Evolutionary conservation across 192 early-diverging fungal species (phyloP), one percentile per base, ranked within the genome.

Genomic region (Podila minutissima): DNA sequence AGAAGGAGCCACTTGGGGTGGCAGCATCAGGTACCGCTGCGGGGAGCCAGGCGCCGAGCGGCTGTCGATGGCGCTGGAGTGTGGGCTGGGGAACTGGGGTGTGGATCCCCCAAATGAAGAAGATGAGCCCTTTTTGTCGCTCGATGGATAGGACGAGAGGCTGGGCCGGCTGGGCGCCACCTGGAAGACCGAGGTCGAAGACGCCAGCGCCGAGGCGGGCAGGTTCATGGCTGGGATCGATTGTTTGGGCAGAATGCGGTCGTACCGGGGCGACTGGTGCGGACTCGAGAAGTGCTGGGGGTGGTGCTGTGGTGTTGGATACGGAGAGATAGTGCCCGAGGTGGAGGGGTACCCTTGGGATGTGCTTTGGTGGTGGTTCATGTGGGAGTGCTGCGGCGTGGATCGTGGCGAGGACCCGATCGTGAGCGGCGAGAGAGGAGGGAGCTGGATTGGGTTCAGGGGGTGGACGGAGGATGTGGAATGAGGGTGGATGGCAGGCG

Each of bases 281-380:
- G 77, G 77, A 29, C 77, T 81, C n/a, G 77, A 69, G 29, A 53
- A 68, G 17, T 73, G 70, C 1, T 71, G 77, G 6, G 77, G 77
- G 9, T 73, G 70, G 22, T 81, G 77, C 28, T 81, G 77, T 24
- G 77, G 77, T 9, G 77, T 81, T 12, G 77, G 77, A 41, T 81
- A 81, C 2, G 77, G 77, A 9, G 77, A 81, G 26, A 81, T 65
- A 0, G 77, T 71, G 11, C 71, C 71, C 2, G 72, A 12, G 13
- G 66, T 61, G 0, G 77, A 55, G 53, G 53, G 1, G 53, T 55
- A 24, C 2, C 24, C n/a, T 24, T 55, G 77, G 10, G 77, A 73
- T 29, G 29, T 29, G 20, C 63, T 59, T 50, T 60, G 15, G 37
- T 79, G 71, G 29, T 67, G 69, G 75, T 62, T 66, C 24, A 46